Conservation (phyloP, 2,329 filamentous ascomycete genomes). For the Xylariaceae sp. region DNA sequence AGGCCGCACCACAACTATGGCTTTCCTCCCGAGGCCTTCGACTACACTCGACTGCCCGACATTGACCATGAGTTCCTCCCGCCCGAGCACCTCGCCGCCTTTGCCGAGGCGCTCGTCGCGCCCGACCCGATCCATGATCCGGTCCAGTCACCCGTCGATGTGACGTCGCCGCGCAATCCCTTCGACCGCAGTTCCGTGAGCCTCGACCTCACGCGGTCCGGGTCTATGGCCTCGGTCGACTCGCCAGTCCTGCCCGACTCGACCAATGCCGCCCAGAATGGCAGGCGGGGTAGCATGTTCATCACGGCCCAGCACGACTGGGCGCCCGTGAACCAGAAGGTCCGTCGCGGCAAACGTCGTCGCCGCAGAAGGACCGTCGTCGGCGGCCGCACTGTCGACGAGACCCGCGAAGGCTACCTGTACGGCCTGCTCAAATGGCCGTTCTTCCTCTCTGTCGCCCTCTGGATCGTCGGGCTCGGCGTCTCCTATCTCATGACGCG, state of each 20-base stretch:
- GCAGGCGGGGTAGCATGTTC: constrained; percentile 43
- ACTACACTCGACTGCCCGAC: constrained; percentile 67
- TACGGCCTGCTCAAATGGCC: constrained; percentile 91
- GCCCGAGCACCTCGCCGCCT: constrained; percentile 65
- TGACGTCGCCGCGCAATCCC: constrained; percentile 33
- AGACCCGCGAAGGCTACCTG: constrained; percentile 88
- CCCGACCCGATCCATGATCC: constrained; percentile 66
- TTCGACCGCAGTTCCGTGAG: constrained; percentile 33
- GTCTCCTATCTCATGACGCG: constrained; percentile 72
- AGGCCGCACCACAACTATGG: constrained; percentile 39
- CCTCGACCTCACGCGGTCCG: constrained; percentile 33
- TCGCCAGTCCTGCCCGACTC: constrained; percentile 20
- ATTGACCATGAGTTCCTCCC: constrained; percentile 69
- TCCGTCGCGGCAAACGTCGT: constrained; percentile 38
- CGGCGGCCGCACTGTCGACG: constrained; percentile 66
- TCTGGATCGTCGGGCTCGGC: constrained; percentile 71
- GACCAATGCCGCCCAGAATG: constrained; percentile 27
- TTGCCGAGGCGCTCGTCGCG: constrained; percentile 73
- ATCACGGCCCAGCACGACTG: constrained; percentile 94
- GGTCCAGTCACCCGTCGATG: constrained; percentile 40
- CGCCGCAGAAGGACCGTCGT: constrained; percentile 33
- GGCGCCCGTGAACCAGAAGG: constrained; percentile 74
- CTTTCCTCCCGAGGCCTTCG: constrained; percentile 57
- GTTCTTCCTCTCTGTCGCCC: constrained; percentile 68
- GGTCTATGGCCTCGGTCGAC: constrained; percentile 32